These are phyloP conservation scores for Hypoxylon sp. DNA, from an alignment of 2,329 filamentous ascomycete genomes.

Conservation along the genomic window DNA sequence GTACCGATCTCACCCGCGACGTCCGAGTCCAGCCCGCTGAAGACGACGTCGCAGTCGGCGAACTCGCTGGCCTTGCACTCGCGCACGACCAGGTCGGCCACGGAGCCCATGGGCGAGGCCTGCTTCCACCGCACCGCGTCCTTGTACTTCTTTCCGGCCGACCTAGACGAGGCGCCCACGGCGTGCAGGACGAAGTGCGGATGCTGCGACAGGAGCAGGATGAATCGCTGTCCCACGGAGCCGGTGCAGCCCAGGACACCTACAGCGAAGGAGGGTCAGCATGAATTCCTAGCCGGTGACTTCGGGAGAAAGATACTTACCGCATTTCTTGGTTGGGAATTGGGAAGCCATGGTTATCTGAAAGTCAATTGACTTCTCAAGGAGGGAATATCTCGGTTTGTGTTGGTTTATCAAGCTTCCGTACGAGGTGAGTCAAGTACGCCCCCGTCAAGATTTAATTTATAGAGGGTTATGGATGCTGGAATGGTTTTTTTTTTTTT, in stretches of 20 bases:
- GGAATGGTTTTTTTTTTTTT: slow-evolving; percentile 6
- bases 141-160: slow-evolving; percentile 91
- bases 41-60: slow-evolving; percentile 88
- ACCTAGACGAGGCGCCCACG: slow-evolving; percentile 87
- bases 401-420: slow-evolving; percentile 5
- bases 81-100: slow-evolving; percentile 84
- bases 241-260: slow-evolving; percentile 90
- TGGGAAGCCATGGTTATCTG: slow-evolving; percentile 43
- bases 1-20: slow-evolving; percentile 90
- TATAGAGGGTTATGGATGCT: too few species aligned
- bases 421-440: slow-evolving; percentile 17
- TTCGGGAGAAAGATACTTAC: slow-evolving; percentile 49
- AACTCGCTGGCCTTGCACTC: slow-evolving; percentile 86
- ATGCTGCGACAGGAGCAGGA: slow-evolving; percentile 87
- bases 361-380: slow-evolving; percentile 5
- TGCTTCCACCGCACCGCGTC: slow-evolving; percentile 98
- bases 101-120: slow-evolving; percentile 78
- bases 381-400: background rate
- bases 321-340: slow-evolving; percentile 67
- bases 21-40: slow-evolving; percentile 90
- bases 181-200: slow-evolving; percentile 87
- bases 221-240: slow-evolving; percentile 94
- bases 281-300: background rate
- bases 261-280: slow-evolving; percentile 20
- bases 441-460: slow-evolving; percentile 7